Evolutionary conservation across 2,329 filamentous ascomycete species (phyloP).

Genomic region (Pyricularia grisea): DNA sequence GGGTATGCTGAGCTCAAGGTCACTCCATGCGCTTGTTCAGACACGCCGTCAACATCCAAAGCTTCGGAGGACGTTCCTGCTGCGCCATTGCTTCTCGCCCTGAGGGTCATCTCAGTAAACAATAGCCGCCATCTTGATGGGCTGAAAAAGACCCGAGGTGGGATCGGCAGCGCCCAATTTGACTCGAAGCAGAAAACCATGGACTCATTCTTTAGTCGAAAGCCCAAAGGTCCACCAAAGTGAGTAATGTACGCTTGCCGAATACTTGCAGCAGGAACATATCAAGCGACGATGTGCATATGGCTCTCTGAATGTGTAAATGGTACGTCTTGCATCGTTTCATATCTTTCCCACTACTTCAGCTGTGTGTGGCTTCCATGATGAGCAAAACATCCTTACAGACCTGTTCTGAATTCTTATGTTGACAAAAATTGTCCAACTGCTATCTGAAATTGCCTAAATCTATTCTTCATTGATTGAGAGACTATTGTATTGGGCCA

Average conservation of each 20-base stretch:
- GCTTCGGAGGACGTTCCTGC: background rate
- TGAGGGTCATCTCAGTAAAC: slow-evolving; percentile 40
- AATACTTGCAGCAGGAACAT: background rate
- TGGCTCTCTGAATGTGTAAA: background rate
- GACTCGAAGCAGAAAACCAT: slow-evolving; percentile 70
- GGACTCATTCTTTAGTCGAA: slow-evolving; percentile 58
- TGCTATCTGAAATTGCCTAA: slow-evolving; percentile 54
- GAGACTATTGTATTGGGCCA: background rate
- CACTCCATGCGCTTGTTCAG: background rate
- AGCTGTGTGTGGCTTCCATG: background rate
- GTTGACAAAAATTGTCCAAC: slow-evolving; percentile 70
- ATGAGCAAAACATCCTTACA: slow-evolving; percentile 40
- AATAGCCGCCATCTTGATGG: slow-evolving; percentile 60
- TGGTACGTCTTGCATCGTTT: background rate
- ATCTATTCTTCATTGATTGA: background rate
- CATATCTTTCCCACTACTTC: background rate
- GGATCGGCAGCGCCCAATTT: slow-evolving; percentile 68
- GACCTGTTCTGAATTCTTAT: slow-evolving; percentile 72
- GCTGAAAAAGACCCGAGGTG: slow-evolving; percentile 71
- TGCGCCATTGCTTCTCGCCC: background rate
- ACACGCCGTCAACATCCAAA: background rate
- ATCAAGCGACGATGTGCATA: background rate
- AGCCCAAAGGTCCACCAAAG: background rate
- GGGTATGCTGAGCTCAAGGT: slow-evolving; percentile 29
- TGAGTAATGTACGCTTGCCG: background rate